Evolutionary conservation across 805 yeast genomes (phyloP).

Genomic region (Saccharomycopsis sp.): DNA sequence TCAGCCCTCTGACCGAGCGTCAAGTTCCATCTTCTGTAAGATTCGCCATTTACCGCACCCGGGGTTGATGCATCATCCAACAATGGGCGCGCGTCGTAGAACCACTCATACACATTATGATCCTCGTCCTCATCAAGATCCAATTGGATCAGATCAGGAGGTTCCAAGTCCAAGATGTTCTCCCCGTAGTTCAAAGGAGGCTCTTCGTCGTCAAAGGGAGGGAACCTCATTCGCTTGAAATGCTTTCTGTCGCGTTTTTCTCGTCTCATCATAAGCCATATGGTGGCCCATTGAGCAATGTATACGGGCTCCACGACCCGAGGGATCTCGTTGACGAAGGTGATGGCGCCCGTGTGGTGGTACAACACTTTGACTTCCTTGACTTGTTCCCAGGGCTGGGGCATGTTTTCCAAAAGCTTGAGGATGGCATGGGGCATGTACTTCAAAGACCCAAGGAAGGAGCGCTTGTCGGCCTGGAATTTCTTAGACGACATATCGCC

Average conservation of each 20-base stretch:
- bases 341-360: conserved; percentile 88
- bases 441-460: conserved; percentile 84
- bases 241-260: conserved; percentile 87
- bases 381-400: conserved; percentile 93
- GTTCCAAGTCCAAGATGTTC: conserved; percentile 62
- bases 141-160: conserved; percentile 59
- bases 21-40: conserved; percentile 67
- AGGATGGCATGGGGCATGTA: conserved; percentile 93
- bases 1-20: conserved; percentile 53
- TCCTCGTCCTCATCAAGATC: conserved; percentile 62
- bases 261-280: conserved; percentile 88
- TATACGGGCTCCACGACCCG: conserved; percentile 88
- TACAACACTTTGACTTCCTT: conserved; percentile 84
- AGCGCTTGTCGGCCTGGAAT: conserved; percentile 74
- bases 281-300: conserved; percentile 90
- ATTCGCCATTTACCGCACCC: conserved; percentile 58
- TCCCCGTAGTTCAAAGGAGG: conserved; percentile 84
- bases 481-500: conserved; percentile 76
- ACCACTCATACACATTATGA: conserved; percentile 57
- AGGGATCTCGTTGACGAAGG: conserved; percentile 89
- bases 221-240: conserved; percentile 87
- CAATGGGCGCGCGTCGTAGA: conserved; percentile 71
- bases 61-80: conserved; percentile 48
- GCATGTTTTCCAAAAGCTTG: conserved; percentile 89
- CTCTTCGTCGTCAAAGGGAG: conserved; percentile 96